Conservation (phyloP, 352 stramenopile species). For the Globisporangium okanoganense region DNA sequence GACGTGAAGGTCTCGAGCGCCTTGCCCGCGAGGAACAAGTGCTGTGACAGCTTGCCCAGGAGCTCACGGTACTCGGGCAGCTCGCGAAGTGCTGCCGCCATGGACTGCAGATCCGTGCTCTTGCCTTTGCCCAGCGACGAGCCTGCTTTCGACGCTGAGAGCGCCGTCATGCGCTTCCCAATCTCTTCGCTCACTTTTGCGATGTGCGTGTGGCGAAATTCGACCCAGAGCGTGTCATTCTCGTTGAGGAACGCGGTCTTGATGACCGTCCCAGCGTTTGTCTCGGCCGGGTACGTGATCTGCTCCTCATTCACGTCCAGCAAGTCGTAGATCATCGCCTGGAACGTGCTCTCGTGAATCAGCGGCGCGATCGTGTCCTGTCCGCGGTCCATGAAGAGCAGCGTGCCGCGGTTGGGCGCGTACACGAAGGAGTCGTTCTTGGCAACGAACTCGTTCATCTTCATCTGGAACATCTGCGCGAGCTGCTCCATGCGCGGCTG, state of each 20-base stretch:
- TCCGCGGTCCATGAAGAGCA: constrained; percentile 94
- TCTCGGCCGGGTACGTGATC: constrained; percentile 91
- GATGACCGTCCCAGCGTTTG: constrained; percentile 62
- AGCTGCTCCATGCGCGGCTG: constrained; percentile 83
- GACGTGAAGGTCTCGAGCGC: constrained; percentile 94
- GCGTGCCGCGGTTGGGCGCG: constrained; percentile 79
- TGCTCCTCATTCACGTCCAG: constrained; percentile 92
- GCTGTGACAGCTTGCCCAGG: constrained; percentile 92
- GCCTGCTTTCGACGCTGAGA: constrained; percentile 80
- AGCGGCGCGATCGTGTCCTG: constrained; percentile 94
- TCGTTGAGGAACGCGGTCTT: constrained; percentile 96
- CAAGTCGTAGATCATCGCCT: constrained; percentile 96
- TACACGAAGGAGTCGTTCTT: constrained; percentile 92
- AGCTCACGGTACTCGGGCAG: constrained; percentile 95
- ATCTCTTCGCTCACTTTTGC: constrained; percentile 86
- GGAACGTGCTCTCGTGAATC: constrained; percentile 98
- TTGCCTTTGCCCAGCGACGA: constrained; percentile 74
- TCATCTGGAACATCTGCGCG: constrained; percentile 91
- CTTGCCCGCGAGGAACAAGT: constrained; percentile 93
- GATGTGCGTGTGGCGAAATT: constrained; percentile 96
- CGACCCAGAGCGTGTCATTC: constrained; percentile 95
- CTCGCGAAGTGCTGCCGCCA: constrained; percentile 88
- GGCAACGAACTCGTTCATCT: constrained; percentile 95
- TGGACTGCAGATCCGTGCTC: constrained; percentile 87
- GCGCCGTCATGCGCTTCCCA: constrained; percentile 62